Evolutionary conservation across 805 yeast genomes (phyloP), one percentile per base, ranked within the genome.

Genomic region (Starmerella ratchasimensis): DNA sequence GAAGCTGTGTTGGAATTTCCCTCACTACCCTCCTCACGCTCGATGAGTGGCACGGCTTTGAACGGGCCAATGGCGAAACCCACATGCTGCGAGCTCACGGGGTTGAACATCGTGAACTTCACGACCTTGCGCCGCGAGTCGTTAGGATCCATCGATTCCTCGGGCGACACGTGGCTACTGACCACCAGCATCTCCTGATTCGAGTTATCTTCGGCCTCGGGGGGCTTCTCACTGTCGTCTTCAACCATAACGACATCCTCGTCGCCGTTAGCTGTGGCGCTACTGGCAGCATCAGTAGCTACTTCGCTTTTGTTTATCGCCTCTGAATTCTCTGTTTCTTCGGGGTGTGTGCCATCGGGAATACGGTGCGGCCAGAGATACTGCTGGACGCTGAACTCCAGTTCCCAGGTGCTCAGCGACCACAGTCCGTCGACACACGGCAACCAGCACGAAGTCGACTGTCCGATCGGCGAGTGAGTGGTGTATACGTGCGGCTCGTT

Each of bases 1-100:
- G 18, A 18, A 4, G 31, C 31, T 4, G 8, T 15, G 6, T 11
- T 10, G 19, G 6, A 18, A 5, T 5, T 15, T 5, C 16, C 19
- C 13, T 17, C 20, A 19, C 14, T 4, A 28, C 29, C 33, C 7
- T 38, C 41, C 14, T 42, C 41, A 13, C 23, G 28, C 2, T 28
- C 24, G 13, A 32, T 19, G 10, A 83, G 50, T 0, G 74, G 71
- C 2, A 74, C 61, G 37, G 71, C 70, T 29, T 76, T 75, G 55
- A 88, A 90, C 2, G 94, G 77, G 0, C 97, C 98, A 3, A 84
- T 71, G 0, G 94, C 86, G 76, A 93, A 90, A 0, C 97, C 97
- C 16, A 90, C 66, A 57, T 88, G 96, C 48, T 86, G 96, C 1
- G 98, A 82, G 26, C 93, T 77, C 1, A 83, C 79, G 1, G 97